phyloP scores from a whole-genome alignment of 2,329 filamentous ascomycete species.

The Tolypocladium ovalisporum region DNA sequence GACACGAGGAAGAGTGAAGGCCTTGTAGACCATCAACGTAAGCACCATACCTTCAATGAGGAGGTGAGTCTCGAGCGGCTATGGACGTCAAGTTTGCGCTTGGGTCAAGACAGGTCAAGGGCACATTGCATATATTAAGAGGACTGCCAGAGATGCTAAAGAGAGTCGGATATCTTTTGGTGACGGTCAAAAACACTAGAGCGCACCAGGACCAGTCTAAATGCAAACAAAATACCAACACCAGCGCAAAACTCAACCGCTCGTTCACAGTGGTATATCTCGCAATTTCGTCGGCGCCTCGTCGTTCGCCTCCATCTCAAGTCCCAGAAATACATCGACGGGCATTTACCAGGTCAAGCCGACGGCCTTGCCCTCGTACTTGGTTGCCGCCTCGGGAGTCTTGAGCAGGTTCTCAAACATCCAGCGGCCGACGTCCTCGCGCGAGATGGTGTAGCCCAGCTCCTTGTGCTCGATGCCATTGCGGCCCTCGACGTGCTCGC shows the following conservation, averaged over 20 bases:
- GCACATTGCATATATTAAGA: too few relatives aligned
- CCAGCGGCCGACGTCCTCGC: constrained; percentile 30
- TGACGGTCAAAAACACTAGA: too few relatives aligned
- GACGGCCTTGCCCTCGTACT: constrained; percentile 17
- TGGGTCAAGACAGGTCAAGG: too few relatives aligned
- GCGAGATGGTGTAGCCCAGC: constrained; percentile 28
- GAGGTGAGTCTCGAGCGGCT: too few relatives aligned
- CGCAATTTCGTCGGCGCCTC: neutral
- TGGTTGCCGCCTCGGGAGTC: constrained; percentile 1
- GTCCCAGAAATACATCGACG: neutral
- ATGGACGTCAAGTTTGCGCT: too few relatives aligned
- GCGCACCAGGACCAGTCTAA: too few relatives aligned
- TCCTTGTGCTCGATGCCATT: constrained; percentile 20
- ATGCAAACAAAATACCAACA: too few relatives aligned
- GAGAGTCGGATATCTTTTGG: too few relatives aligned
- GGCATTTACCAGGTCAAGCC: constrained; percentile 16
- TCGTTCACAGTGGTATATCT: constrained; percentile 2
- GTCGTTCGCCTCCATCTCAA: neutral
- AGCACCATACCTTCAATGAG: too few relatives aligned
- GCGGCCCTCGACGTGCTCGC: constrained; percentile 21
- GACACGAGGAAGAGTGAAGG: too few relatives aligned
- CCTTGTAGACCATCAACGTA: too few relatives aligned
- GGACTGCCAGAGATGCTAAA: too few relatives aligned
- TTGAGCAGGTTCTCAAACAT: constrained; percentile 25
- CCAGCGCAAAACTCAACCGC: constrained; percentile 10